phyloP scores from a whole-genome alignment of 352 stramenopile species.

The Pythium vanterpoolii region DNA sequence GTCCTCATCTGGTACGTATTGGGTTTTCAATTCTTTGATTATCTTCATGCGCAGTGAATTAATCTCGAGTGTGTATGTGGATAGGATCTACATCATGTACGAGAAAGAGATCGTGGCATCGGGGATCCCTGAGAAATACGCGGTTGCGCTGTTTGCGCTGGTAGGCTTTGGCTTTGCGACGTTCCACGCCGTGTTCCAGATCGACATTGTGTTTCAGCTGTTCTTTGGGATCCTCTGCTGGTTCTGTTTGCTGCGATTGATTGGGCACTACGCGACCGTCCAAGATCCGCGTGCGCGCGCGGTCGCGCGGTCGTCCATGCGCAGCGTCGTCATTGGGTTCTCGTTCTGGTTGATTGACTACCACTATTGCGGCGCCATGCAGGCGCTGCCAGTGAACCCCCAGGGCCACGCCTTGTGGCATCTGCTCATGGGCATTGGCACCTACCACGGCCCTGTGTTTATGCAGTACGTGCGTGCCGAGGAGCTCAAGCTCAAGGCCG shows the following conservation, averaged over 20 bases:
- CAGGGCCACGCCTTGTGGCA: conserved; percentile 86
- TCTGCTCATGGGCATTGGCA: conserved; percentile 76
- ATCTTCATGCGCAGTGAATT: neutral
- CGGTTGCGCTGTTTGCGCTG: conserved; percentile 46
- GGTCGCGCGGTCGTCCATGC: conserved; percentile 62
- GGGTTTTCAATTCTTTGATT: neutral
- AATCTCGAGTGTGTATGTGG: neutral
- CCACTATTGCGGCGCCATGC: conserved; percentile 63
- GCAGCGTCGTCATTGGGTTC: conserved; percentile 58
- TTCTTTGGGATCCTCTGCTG: conserved; percentile 65
- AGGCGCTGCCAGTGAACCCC: conserved; percentile 60
- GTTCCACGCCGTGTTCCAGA: conserved; percentile 71
- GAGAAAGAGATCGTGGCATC: conserved; percentile 61
- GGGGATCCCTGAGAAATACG: conserved; percentile 36
- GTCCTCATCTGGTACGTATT: conserved; percentile 57
- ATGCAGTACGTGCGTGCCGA: conserved; percentile 86
- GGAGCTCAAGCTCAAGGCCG: conserved; percentile 60
- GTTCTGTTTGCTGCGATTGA: conserved; percentile 46
- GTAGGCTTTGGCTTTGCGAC: conserved; percentile 67
- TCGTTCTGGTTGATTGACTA: conserved; percentile 80
- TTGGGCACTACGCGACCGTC: conserved; percentile 58
- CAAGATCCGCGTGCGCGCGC: conserved; percentile 47
- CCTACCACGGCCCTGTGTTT: conserved; percentile 77
- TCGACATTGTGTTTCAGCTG: conserved; percentile 74
- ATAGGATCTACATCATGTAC: conserved; percentile 82